Evolutionary conservation across 495 filamentous ascomycete species (phyloP), one percentile per base, ranked within the genome.

Genomic region (Aspergillus carlsbadensis): DNA sequence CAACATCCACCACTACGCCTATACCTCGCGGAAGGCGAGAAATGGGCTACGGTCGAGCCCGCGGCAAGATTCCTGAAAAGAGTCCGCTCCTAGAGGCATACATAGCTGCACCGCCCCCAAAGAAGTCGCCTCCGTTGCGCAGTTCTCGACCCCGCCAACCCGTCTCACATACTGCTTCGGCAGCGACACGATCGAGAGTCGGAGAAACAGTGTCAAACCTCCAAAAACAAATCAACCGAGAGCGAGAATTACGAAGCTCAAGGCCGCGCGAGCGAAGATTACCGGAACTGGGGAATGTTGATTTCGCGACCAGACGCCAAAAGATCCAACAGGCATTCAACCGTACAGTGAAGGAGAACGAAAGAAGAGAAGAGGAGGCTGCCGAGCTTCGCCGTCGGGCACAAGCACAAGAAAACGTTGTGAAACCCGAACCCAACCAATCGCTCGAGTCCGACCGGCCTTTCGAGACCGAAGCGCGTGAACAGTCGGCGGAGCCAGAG

Each of bases 141-240:
- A 92, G 90, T 59, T 96, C 92, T 10, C 79, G 89, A 37, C 89
- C 90, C 17, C 79, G 92, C 26, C 87, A 89, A 67, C 87, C 88
- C 10, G 86, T 96, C 29, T 90, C 90, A 29, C 78, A 82, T 39
- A 88, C 88, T n/a, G 77, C 80, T 10, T 37, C 54, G 1, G 85
- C 87, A 1, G 81, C 83, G 20, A 87, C 87, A 8, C 84, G 86
- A 57, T 81, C 85, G 54, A 84, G 79, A 65, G 72, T 78, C 6
- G 73, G 73, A 10, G 80, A 84, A 50, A 72, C 73, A 15, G 69
- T 81, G 22, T 74, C 73, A 14, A 69, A 66, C 33, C 63, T 75
- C 24, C 77, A 79, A 60, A 71, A 56, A 26, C 65, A 68, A 17
- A 60, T 63, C 20, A 65, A 69, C 37, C 57, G 63, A 29, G 64